These are phyloP conservation scores for Linderniella brevidens DNA, from an alignment of 257 asterid species.

Conservation along the genomic window DNA sequence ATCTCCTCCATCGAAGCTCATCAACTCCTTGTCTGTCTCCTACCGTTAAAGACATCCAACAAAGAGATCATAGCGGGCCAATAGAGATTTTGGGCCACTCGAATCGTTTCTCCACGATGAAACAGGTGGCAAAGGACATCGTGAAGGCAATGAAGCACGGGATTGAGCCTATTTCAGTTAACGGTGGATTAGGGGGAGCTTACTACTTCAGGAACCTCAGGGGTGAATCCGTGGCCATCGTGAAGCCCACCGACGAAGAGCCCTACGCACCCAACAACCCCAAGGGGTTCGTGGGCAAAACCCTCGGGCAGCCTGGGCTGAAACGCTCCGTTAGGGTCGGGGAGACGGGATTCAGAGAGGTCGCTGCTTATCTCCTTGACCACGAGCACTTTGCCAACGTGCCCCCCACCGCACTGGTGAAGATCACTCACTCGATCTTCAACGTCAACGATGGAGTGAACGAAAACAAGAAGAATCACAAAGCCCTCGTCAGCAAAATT, in stretches of 20 bases:
- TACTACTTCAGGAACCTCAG: conserved; percentile 65
- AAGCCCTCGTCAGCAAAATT: conserved; percentile 70
- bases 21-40: conserved; percentile 98
- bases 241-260: conserved; percentile 96
- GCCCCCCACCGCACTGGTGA: conserved; percentile 87
- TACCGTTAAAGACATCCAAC: conserved; percentile 65
- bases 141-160: conserved; percentile 65
- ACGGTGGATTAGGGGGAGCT: conserved; percentile 90
- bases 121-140: conserved; percentile 53
- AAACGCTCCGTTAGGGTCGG: conserved; percentile 88
- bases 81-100: conserved; percentile 81
- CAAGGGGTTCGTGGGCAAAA: conserved; percentile 85
- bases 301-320: conserved; percentile 88
- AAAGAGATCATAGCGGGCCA: conserved; percentile 71
- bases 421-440: conserved; percentile 78
- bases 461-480: conserved; percentile 40
- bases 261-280: conserved; percentile 97
- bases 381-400: conserved; percentile 78
- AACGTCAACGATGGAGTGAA: conserved; percentile 80
- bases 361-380: conserved; percentile 95
- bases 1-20: conserved; percentile 72
- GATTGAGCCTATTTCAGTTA: conserved; percentile 68
- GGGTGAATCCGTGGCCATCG: conserved; percentile 90
- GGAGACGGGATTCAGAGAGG: conserved; percentile 92
- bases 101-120: conserved; percentile 30